phyloP scores from a whole-genome alignment of 169 alveolate genomes.

The Plasmodium sp. region DNA sequence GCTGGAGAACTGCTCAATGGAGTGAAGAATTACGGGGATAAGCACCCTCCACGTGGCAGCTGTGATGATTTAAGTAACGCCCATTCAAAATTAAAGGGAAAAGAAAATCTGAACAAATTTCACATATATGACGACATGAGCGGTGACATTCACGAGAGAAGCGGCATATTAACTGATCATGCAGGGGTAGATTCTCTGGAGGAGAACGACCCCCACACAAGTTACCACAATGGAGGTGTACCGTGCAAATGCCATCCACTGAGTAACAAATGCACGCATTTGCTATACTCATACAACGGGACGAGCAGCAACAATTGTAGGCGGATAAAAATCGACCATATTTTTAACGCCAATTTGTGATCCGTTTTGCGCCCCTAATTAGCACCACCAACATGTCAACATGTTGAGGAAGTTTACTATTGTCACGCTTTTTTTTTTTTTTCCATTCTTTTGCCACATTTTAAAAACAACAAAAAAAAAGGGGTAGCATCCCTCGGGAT shows the following conservation, averaged over 20 bases:
- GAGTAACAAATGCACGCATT: not conserved
- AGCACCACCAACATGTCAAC: not conserved
- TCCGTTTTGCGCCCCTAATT: not conserved
- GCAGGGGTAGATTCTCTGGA: not conserved
- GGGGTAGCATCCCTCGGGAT: not conserved
- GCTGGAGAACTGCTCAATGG: not conserved
- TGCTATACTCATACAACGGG: slow-evolving; percentile 28
- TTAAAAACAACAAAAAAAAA: not conserved
- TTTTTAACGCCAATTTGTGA: not conserved
- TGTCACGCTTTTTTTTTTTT: not conserved
- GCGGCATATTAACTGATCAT: not conserved
- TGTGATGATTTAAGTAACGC: not conserved
- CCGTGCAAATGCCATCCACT: not conserved
- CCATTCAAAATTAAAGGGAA: not conserved
- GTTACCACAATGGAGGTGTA: not conserved
- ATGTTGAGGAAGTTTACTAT: not conserved
- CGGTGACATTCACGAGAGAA: not conserved
- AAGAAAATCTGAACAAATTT: not conserved
- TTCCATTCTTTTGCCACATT: not conserved
- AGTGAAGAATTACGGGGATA: not conserved
- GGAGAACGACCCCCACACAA: not conserved
- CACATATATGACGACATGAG: not conserved
- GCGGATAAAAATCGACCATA: slow-evolving; percentile 20
- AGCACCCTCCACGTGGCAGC: not conserved
- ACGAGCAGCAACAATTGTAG: not conserved